Evolutionary conservation across 345 rosid genomes (phyloP), one percentile per base, ranked within the genome.

Genomic region (Theobroma cacao): DNA sequence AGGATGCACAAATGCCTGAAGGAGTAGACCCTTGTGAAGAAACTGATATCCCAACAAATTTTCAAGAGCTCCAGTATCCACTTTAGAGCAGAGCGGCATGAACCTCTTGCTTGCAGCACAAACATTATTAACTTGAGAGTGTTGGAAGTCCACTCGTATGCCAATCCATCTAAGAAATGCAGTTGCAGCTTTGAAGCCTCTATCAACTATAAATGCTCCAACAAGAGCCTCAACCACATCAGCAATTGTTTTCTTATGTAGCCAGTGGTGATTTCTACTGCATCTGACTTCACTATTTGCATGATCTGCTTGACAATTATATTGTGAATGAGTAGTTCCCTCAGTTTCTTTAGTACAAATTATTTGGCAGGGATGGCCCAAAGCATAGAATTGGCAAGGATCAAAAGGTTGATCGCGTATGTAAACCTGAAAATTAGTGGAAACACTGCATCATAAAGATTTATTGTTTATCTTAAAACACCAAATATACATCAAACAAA

Each of bases 131-230:
- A 92, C 91, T 84, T 83, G 92, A 69, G 85, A 61, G 48, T 84
- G 82, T 68, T 88, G 91, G 80, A 92, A 93, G 71, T 92, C 89
- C 69, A 88, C 89, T 71, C 83, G 73, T 76, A 95, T 89, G 76
- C 97, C 95, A 74, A 95, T 84, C 99, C 99, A 95, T 83, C 83
- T 87, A 79, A 95, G 95, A 88, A 95, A 93, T 62, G 91, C 92
- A 62, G 82, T 75, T 76, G 99, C 97, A 45, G 92, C 97, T 85
- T 87, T 90, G 86, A 95, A 95, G 80, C 99, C 98, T 78, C 88
- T 84, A 73, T 95, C 98, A 82, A 93, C 97, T 81, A 95, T 70
- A 84, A 93, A 91, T 66, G 97, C 98, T 77, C 98, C 99, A 28
- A 95, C 87, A 73, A 95, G 97, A 64, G 98, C 95, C 89, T 95